A percentile compares a stretch with the other conserved stretches of the same genome.
phyloP scores from a whole-genome alignment of 1,284 basidiomycete genomes.

The Anthracocystis walkeri region DNA sequence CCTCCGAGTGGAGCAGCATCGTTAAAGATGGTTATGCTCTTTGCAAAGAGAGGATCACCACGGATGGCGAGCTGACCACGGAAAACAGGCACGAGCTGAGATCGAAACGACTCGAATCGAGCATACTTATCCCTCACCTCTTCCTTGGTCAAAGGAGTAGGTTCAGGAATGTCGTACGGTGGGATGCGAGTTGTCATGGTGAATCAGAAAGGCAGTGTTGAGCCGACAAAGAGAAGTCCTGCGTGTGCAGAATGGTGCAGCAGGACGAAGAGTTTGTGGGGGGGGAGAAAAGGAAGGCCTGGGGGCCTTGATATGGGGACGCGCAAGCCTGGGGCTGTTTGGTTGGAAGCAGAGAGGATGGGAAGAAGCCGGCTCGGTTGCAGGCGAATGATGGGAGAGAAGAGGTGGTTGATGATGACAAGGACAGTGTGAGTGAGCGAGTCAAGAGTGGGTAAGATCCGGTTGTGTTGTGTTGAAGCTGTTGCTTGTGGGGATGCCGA shows the following conservation, averaged over 20 bases:
- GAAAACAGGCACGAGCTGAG: slow-evolving; percentile 30
- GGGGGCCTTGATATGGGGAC: slow-evolving; percentile 34
- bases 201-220: not conserved
- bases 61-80: slow-evolving; percentile 45
- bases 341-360: not conserved
- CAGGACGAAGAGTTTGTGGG: slow-evolving; percentile 23
- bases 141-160: slow-evolving; percentile 34
- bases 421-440: slow-evolving; percentile 2
- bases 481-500: not conserved
- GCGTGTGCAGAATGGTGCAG: slow-evolving; percentile 53
- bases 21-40: slow-evolving; percentile 57
- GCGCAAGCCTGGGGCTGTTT: slow-evolving; percentile 14
- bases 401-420: not conserved
- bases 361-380: slow-evolving; percentile 21
- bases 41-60: slow-evolving; percentile 41
- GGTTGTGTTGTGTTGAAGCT: too few species aligned
- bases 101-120: slow-evolving; percentile 33
- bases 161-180: slow-evolving; percentile 46
- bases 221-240: slow-evolving; percentile 21
- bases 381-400: slow-evolving; percentile 11
- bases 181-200: slow-evolving; percentile 38
- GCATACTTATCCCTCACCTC: slow-evolving; percentile 28
- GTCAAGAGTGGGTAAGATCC: too few species aligned
- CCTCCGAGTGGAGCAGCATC: slow-evolving; percentile 53
- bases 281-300: slow-evolving; percentile 23